Evolutionary conservation across 2,329 filamentous ascomycete genomes (phyloP).

Genomic region (Penicillium sp.): DNA sequence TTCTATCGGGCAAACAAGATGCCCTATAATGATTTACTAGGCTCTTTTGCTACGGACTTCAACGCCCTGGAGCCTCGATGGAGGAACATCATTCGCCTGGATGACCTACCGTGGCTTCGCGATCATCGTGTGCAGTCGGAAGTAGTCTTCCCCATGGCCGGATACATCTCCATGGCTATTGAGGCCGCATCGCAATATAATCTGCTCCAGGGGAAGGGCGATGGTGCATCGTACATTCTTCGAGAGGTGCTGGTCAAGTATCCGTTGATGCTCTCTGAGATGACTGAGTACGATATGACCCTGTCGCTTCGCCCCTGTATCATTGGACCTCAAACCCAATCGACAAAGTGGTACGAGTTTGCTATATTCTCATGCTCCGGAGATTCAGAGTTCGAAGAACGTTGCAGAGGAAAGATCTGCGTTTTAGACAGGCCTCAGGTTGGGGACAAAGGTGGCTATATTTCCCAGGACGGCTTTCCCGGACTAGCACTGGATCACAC

Average conservation of each 20-base stretch:
- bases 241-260: neutral
- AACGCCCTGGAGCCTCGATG: neutral
- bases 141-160: neutral
- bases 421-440: neutral
- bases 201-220: neutral
- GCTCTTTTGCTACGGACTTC: neutral
- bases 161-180: neutral
- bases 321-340: neutral
- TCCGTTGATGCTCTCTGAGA: neutral
- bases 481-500: neutral
- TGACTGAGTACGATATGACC: neutral
- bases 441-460: neutral
- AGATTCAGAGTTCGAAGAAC: neutral
- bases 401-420: neutral
- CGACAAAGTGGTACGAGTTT: neutral
- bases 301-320: neutral
- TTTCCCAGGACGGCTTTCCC: neutral
- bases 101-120: neutral
- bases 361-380: neutral
- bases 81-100: neutral
- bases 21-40: neutral
- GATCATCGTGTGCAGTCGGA: neutral
- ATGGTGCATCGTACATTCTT: neutral
- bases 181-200: neutral
- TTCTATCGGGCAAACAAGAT: neutral